A percentile compares a stretch with the other conserved stretches of the same genome.
These are phyloP conservation scores for Trypanosoma mega DNA, from an alignment of 208 protist genomes.

Conservation along the genomic window DNA sequence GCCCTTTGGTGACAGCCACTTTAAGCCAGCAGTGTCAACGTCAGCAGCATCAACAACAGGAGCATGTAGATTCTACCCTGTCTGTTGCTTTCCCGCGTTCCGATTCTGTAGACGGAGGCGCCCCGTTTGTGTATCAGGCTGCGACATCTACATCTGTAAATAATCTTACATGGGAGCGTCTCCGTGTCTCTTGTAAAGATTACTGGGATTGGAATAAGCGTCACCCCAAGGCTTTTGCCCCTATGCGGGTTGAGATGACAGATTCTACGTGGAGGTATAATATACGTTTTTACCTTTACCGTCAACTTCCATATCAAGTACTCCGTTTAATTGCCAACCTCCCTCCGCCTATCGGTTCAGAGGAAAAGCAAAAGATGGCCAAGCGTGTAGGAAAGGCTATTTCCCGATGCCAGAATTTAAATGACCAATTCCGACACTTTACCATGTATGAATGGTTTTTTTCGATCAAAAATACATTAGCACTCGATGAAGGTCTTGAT, in stretches of 20 bases:
- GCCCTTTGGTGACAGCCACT: not conserved
- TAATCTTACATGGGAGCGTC: constrained; percentile 42
- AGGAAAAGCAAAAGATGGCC: constrained; percentile 42
- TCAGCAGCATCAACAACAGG: constrained; percentile 8
- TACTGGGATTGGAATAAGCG: constrained; percentile 45
- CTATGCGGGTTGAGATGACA: constrained; percentile 41
- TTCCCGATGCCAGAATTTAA: constrained; percentile 50
- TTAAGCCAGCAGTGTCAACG: not conserved
- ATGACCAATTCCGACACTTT: constrained; percentile 70
- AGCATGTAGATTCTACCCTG: not conserved
- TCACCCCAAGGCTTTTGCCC: constrained; percentile 44
- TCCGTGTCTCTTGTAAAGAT: constrained; percentile 26
- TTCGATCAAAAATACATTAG: constrained; percentile 32
- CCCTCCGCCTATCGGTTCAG: constrained; percentile 52
- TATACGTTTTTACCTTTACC: constrained; percentile 47
- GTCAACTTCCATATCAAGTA: constrained; percentile 59
- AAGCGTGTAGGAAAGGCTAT: constrained; percentile 53
- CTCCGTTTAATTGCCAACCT: constrained; percentile 38
- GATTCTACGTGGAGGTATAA: constrained; percentile 38
- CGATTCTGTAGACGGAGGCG: not conserved
- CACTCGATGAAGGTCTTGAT: constrained; percentile 58
- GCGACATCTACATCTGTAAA: constrained; percentile 51
- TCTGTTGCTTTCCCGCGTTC: not conserved
- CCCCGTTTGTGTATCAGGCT: constrained; percentile 74
- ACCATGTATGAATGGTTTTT: constrained; percentile 62